These are phyloP conservation scores for Miscanthus lutarioriparius DNA, from an alignment of 176 grass and related monocot species.

Conservation along the genomic window DNA sequence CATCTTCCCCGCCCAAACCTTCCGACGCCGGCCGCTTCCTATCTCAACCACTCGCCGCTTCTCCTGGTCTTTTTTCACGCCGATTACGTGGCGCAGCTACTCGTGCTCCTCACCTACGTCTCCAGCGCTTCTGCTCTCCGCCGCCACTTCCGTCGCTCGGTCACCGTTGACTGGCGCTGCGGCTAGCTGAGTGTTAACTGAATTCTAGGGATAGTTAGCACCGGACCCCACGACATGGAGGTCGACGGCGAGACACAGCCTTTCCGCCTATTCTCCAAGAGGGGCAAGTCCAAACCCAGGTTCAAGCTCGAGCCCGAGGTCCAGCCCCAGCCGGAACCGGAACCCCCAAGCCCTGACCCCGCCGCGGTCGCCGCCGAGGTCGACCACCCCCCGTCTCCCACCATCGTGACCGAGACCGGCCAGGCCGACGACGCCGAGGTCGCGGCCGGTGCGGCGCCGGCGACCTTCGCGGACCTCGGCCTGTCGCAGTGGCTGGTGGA, in stretches of 20 bases:
- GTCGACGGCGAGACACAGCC: slow-evolving; percentile 44
- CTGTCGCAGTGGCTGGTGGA: slow-evolving; percentile 73
- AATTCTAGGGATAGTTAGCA: not conserved
- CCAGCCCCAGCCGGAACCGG: not conserved
- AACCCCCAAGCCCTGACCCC: not conserved
- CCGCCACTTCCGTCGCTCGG: not conserved
- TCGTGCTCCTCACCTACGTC: not conserved
- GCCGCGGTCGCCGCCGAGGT: slow-evolving; percentile 23
- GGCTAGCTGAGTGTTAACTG: not conserved
- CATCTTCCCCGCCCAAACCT: not conserved
- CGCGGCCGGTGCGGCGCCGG: not conserved
- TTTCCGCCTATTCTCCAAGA: slow-evolving; percentile 64
- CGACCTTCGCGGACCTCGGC: slow-evolving; percentile 70
- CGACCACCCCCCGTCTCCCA: slow-evolving; percentile 7
- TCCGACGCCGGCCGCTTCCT: not conserved
- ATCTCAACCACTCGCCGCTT: not conserved
- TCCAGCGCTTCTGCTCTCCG: not conserved
- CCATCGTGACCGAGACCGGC: slow-evolving; percentile 25
- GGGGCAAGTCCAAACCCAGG: slow-evolving; percentile 19
- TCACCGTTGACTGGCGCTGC: not conserved
- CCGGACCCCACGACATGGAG: slow-evolving; percentile 37
- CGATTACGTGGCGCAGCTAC: not conserved
- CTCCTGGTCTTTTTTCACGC: not conserved
- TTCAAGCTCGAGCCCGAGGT: slow-evolving; percentile 12
- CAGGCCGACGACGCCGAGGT: not conserved